These are phyloP conservation scores for Nicotiana rustica DNA, from an alignment of 305 asterid genomes.

Conservation along the genomic window DNA sequence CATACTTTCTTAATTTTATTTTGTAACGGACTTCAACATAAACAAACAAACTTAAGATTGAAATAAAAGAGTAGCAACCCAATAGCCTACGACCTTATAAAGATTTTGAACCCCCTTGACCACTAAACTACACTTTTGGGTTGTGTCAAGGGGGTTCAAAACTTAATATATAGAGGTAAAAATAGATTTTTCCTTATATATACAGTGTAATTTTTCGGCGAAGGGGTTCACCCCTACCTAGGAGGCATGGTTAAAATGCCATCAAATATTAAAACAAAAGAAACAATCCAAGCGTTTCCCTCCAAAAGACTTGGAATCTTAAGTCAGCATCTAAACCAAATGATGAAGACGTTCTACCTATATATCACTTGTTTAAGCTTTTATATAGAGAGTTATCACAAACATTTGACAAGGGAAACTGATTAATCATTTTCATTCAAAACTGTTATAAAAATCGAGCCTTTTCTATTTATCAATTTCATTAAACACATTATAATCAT, in stretches of 20 bases:
- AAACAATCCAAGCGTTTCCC: neutral
- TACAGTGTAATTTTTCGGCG: too few relatives aligned
- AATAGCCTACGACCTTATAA: neutral
- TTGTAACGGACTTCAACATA: too few relatives aligned
- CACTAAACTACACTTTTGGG: too few relatives aligned
- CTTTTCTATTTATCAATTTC: neutral
- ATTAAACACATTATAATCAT: neutral
- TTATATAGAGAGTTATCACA: neutral
- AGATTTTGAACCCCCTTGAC: too few relatives aligned
- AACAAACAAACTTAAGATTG: neutral
- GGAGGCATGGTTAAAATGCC: neutral
- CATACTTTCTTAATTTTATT: neutral
- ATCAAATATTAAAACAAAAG: neutral
- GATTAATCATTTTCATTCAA: neutral
- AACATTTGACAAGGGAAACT: neutral
- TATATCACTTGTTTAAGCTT: neutral
- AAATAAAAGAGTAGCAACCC: neutral
- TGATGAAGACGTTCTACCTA: slow-evolving; percentile 25
- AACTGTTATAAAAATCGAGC: neutral
- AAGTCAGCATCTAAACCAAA: slow-evolving; percentile 10
- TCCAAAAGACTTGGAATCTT: slow-evolving; percentile 31
- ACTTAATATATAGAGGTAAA: too few relatives aligned
- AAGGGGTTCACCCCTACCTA: too few relatives aligned
- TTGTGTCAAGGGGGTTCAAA: too few relatives aligned
- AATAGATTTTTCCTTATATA: too few relatives aligned